These are phyloP conservation scores for Sextonia rubra DNA, from an alignment of 164 flowering plant species.

Conservation along the genomic window DNA sequence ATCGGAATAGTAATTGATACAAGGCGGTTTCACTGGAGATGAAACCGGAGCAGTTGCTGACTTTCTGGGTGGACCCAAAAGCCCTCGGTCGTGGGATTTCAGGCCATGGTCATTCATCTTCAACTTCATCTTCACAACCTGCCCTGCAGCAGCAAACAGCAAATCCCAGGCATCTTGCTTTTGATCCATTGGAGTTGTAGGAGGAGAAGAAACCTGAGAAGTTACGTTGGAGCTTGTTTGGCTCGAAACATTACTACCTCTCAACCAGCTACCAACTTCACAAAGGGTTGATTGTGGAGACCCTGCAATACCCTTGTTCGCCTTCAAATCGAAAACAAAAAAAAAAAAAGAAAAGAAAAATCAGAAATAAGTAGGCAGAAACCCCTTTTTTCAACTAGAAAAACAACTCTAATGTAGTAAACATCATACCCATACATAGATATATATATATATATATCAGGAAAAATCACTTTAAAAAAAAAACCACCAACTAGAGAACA, in stretches of 20 bases:
- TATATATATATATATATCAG: too few species aligned
- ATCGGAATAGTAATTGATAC: conserved; percentile 5
- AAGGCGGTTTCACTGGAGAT: too few species aligned
- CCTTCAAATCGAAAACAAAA: conserved; percentile 18
- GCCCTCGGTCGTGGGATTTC: conserved; percentile 20
- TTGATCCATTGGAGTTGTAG: conserved; percentile 23
- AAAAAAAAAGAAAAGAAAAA: too few species aligned
- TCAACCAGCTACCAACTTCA: conserved; percentile 34
- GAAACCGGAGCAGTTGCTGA: conserved; percentile 8
- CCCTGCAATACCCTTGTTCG: conserved; percentile 27
- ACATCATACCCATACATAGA: too few species aligned
- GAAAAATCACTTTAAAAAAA: too few species aligned
- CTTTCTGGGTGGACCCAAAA: conserved; percentile 25
- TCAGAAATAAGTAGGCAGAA: too few species aligned
- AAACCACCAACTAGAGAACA: too few species aligned
- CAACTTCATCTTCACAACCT: conserved; percentile 47
- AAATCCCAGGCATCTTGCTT: conserved; percentile 47
- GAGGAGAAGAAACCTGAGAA: conserved; percentile 35
- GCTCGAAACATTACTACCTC: conserved; percentile 36
- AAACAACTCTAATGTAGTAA: too few species aligned
- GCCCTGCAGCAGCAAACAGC: conserved; percentile 62
- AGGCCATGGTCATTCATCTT: conserved; percentile 29
- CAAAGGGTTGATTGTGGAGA: conserved; percentile 75
- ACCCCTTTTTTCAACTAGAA: too few species aligned
- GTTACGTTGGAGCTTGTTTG: conserved; percentile 45